Percentiles rank a stretch among this genome's conserved stretches.
Conservation (phyloP, 352 stramenopile genomes). For the Pythium rhizo-oryzae region DNA sequence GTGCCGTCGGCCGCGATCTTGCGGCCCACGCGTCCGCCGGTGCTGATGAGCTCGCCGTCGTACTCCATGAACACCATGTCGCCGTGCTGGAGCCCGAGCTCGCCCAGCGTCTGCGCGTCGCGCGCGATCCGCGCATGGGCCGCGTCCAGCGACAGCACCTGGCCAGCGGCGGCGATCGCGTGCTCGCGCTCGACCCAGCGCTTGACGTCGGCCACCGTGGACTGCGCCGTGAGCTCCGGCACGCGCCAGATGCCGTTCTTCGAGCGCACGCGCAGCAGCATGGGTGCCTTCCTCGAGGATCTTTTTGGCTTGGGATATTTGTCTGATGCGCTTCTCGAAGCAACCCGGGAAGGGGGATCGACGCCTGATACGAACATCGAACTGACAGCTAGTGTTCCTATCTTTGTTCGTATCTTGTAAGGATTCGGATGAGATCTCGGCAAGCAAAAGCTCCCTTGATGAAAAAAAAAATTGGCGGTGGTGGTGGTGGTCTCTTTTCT, state of each 20-base stretch:
- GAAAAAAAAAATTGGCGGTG: slow-evolving; percentile 1
- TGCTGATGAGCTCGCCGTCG: slow-evolving; percentile 64
- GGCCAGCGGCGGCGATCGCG: slow-evolving; percentile 48
- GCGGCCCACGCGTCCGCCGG: slow-evolving; percentile 47
- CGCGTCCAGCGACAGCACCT: slow-evolving; percentile 64
- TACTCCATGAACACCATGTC: slow-evolving; percentile 85
- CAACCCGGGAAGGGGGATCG: background rate
- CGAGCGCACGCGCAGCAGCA: slow-evolving; percentile 85
- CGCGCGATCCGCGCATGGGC: slow-evolving; percentile 36
- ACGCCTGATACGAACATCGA: background rate
- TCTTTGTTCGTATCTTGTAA: too few relatives aligned
- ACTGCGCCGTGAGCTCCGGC: slow-evolving; percentile 54
- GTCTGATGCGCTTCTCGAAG: background rate
- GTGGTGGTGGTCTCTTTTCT: slow-evolving; percentile 16
- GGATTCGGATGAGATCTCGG: too few relatives aligned
- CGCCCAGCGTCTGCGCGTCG: slow-evolving; percentile 59
- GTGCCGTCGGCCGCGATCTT: slow-evolving; percentile 85
- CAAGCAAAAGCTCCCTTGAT: too few relatives aligned
- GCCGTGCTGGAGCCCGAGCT: slow-evolving; percentile 67
- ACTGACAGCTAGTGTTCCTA: too few relatives aligned
- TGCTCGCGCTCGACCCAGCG: slow-evolving; percentile 78
- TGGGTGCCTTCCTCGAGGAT: slow-evolving; percentile 14
- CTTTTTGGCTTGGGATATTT: background rate
- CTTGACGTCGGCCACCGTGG: slow-evolving; percentile 76
- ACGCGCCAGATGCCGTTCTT: slow-evolving; percentile 91